A percentile compares a stretch with the other conserved stretches of the same genome.
phyloP scores from a whole-genome alignment of 2,329 filamentous ascomycete genomes.

The Penicillium janthinellum region DNA sequence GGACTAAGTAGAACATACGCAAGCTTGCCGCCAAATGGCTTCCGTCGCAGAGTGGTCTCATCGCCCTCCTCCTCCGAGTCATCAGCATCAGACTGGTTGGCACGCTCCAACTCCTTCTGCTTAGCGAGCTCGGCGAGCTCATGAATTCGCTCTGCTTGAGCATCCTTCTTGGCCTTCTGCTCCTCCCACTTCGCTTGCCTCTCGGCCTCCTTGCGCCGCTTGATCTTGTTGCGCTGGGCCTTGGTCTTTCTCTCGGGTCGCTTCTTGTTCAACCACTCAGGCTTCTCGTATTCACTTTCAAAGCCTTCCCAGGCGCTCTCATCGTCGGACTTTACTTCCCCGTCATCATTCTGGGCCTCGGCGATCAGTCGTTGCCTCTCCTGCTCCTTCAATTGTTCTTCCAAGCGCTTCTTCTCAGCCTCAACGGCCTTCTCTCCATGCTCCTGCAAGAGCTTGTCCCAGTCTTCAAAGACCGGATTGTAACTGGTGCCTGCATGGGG shows the following conservation, averaged over 20 bases:
- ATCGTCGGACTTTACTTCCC: constrained; percentile 75
- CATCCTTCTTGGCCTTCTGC: constrained; percentile 70
- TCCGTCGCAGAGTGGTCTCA: constrained; percentile 67
- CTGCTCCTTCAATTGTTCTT: constrained; percentile 66
- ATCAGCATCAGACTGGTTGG: constrained; percentile 38
- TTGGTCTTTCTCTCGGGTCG: constrained; percentile 82
- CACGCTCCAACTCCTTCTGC: constrained; percentile 53
- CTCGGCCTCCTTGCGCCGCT: constrained; percentile 86
- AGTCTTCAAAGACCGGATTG: constrained; percentile 86
- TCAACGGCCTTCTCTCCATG: constrained; percentile 80
- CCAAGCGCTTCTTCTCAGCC: constrained; percentile 73
- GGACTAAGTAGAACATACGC: constrained; percentile 40
- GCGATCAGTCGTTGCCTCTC: constrained; percentile 68
- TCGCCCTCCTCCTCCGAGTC: constrained; percentile 57
- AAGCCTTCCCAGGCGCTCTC: constrained; percentile 91
- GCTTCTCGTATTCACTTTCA: constrained; percentile 75
- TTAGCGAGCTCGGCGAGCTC: constrained; percentile 61
- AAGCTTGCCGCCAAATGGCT: constrained; percentile 68
- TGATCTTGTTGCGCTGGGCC: constrained; percentile 81
- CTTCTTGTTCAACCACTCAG: constrained; percentile 69
- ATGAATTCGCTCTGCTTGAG: constrained; percentile 71
- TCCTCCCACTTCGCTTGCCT: constrained; percentile 72
- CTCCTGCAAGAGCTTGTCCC: constrained; percentile 71
- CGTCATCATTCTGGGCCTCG: constrained; percentile 74
- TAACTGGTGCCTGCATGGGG: constrained; percentile 86